Evolutionary conservation across 345 rosid species (phyloP), one percentile per base, ranked within the genome.

Genomic region (Lenwebbia sp.): DNA sequence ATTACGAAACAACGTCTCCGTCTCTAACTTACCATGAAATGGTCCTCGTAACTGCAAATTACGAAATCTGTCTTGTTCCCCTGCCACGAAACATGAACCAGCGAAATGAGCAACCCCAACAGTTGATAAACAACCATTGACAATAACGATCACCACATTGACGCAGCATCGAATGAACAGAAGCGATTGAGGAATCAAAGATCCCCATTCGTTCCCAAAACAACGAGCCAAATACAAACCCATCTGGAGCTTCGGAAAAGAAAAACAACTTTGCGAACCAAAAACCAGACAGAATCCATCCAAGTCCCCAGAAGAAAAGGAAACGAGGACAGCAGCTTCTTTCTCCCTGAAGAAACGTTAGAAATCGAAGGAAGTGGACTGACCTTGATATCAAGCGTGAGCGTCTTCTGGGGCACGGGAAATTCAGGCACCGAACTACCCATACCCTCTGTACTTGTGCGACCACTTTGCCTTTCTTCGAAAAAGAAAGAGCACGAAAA

Each of bases 61-160:
- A 95, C 94, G 58, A 95, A 52, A 85, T 97, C 97, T 47, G 98
- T 97, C 83, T 92, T 94, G 94, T 93, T 93, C 78, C 94, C 98
- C 98, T 97, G 91, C 85, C 62, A 91, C 87, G 49, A 37, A 90
- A 37, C 89, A 83, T 52, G 78, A 70, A 70, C 25, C 25, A 70
- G 78, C 25, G 17, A 70, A 70, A 70, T 70, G 44, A 70, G 47
- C 25, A 33, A 19, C 47, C 9, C 25, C 78, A 17, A 33, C 78
- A 33, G 76, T 17, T 0, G 40, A 62, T 1, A 62, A 62, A 3
- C 41, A 33, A 60, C 40, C 75, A 62, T 30, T 30, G 15, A 62
- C 75, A 30, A 40, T 40, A 5, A 40, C 41, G 41, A 40, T 40
- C 41, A 40, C 78, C 41, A 40, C 78, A 19, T 19, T 12, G 78